Evolutionary conservation across 192 early-diverging fungal species (phyloP).

Genomic region (Spinellus fusiger): DNA sequence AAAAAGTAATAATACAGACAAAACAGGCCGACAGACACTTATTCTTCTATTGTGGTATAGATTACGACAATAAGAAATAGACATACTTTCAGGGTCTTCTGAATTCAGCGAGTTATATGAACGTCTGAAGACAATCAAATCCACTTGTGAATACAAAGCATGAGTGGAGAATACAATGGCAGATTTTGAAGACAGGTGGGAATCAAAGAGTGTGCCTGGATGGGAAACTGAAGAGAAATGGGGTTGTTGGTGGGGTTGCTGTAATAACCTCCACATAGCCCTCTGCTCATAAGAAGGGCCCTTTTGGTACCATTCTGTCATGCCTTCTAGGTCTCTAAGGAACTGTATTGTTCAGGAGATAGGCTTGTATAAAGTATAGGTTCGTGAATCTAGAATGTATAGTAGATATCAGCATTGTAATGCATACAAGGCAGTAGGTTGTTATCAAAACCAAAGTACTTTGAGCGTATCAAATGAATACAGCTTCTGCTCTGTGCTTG

Average conservation of each 20-base stretch:
- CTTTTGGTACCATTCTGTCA: slow-evolving; percentile 30
- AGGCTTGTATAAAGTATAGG: slow-evolving; percentile 4
- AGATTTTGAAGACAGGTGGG: slow-evolving; percentile 65
- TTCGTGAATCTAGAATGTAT: slow-evolving; percentile 39
- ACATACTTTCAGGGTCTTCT: slow-evolving; percentile 56
- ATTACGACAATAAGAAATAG: slow-evolving; percentile 61
- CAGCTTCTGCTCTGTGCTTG: slow-evolving; percentile 24
- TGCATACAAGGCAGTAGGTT: slow-evolving; percentile 44
- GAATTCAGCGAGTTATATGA: slow-evolving; percentile 85
- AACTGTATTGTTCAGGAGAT: slow-evolving; percentile 40
- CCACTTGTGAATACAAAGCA: slow-evolving; percentile 51
- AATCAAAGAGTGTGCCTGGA: slow-evolving; percentile 44
- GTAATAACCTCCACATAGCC: slow-evolving; percentile 54
- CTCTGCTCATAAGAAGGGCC: slow-evolving; percentile 43
- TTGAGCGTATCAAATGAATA: slow-evolving; percentile 39
- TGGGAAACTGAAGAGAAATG: slow-evolving; percentile 50
- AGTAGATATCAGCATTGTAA: slow-evolving; percentile 31
- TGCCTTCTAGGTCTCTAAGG: slow-evolving; percentile 34
- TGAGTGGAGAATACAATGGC: slow-evolving; percentile 40
- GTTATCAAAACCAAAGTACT: slow-evolving; percentile 44
- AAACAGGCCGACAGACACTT: neutral
- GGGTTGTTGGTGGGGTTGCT: slow-evolving; percentile 13
- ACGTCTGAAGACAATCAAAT: slow-evolving; percentile 66
- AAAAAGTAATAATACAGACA: slow-evolving; percentile 44
- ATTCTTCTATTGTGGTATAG: slow-evolving; percentile 23